A percentile compares a stretch with the other conserved stretches of the same genome.
phyloP scores from a whole-genome alignment of 2,329 filamentous ascomycete genomes.

The Ophiostoma sp. region DNA sequence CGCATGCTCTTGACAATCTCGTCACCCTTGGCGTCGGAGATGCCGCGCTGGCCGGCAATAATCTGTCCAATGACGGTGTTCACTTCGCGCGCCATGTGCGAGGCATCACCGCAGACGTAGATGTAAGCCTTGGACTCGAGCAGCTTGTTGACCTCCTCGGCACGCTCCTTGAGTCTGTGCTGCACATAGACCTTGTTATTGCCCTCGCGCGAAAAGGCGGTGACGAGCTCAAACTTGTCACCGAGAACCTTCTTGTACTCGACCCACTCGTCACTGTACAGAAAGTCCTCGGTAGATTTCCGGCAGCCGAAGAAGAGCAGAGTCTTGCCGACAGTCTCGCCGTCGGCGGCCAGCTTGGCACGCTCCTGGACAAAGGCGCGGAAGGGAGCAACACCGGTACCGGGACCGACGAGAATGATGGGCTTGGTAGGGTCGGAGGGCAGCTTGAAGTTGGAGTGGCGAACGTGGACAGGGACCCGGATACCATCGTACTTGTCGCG shows the following conservation, averaged over 20 bases:
- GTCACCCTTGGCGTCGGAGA: conserved; percentile 82
- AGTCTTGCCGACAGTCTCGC: conserved; percentile 78
- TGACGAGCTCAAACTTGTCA: conserved; percentile 84
- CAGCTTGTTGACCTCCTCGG: conserved; percentile 80
- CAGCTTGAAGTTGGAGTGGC: conserved; percentile 98
- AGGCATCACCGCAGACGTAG: conserved; percentile 96
- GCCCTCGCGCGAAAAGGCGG: conserved; percentile 88
- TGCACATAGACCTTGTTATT: conserved; percentile 94
- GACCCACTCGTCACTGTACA: conserved; percentile 92
- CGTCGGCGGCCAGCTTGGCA: conserved; percentile 72
- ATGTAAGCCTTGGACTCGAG: conserved; percentile 85
- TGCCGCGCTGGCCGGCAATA: conserved; percentile 73
- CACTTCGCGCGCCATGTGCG: conserved; percentile 94
- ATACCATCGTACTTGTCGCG: conserved; percentile 96
- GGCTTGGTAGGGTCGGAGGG: conserved; percentile 92
- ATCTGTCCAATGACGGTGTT: conserved; percentile 83
- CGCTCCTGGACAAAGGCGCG: conserved; percentile 92
- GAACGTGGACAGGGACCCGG: conserved; percentile 89
- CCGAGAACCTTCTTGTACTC: conserved; percentile 77
- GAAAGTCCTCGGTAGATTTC: conserved; percentile 79
- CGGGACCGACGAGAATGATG: conserved; percentile 91
- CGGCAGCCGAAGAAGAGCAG: conserved; percentile 95
- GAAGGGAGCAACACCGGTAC: conserved; percentile 95
- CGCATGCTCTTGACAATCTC: conserved; percentile 98
- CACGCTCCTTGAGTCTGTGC: conserved; percentile 78